phyloP scores from a whole-genome alignment of 306 rosid species.

The Acacia crassicarpa region DNA sequence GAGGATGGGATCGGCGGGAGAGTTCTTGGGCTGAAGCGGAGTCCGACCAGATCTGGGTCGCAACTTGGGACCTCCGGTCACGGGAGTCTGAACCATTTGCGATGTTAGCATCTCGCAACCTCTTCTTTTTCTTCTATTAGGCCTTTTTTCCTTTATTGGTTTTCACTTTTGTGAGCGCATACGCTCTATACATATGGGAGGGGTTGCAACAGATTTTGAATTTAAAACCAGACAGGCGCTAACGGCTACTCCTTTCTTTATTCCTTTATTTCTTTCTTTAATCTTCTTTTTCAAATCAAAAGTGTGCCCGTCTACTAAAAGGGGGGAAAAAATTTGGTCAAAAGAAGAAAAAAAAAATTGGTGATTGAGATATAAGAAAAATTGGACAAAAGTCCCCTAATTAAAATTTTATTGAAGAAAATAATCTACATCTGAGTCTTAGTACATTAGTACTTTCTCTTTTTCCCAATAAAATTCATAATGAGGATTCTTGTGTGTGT shows the following conservation, averaged over 20 bases:
- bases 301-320: neutral
- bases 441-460: too few relatives aligned
- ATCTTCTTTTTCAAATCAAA: neutral
- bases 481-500: too few relatives aligned
- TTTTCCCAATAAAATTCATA: too few relatives aligned
- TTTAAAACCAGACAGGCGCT: conserved; percentile 75
- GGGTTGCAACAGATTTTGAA: conserved; percentile 43
- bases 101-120: neutral
- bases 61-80: conserved; percentile 36
- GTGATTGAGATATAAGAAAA: too few relatives aligned
- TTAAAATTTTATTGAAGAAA: too few relatives aligned
- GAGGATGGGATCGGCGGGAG: conserved; percentile 36
- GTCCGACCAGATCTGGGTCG: conserved; percentile 65
- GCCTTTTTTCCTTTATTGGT: neutral
- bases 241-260: conserved; percentile 66
- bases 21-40: conserved; percentile 73
- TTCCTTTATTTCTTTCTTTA: neutral
- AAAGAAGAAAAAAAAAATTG: neutral
- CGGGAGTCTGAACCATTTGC: conserved; percentile 41
- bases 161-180: neutral
- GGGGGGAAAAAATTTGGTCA: too few relatives aligned
- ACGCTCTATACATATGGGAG: neutral
- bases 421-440: too few relatives aligned
- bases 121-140: neutral
- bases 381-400: too few relatives aligned